phyloP scores from a whole-genome alignment of 169 alveolate species.

The Cystoisospora suis region DNA sequence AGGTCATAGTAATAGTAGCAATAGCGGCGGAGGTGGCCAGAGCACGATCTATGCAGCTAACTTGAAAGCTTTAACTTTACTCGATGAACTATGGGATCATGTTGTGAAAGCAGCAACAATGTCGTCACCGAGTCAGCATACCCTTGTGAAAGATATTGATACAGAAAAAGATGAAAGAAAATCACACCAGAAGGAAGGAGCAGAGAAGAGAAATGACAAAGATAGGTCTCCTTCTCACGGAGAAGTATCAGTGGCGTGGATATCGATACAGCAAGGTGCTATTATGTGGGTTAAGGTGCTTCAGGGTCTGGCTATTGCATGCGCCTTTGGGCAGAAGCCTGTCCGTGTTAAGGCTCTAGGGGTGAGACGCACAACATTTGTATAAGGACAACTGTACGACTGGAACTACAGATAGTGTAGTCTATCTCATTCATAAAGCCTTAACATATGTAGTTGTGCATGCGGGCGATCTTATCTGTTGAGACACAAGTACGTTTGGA shows the following conservation, averaged over 20 bases:
- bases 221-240: background rate
- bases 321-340: slow-evolving; percentile 58
- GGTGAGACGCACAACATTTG: too few species aligned
- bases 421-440: too few species aligned
- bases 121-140: background rate
- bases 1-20: background rate
- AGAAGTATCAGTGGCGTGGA: background rate
- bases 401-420: too few species aligned
- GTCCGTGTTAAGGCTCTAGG: slow-evolving; percentile 61
- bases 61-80: background rate
- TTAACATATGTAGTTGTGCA: too few species aligned
- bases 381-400: too few species aligned
- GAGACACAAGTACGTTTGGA: too few species aligned
- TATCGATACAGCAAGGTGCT: background rate
- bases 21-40: background rate
- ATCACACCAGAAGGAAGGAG: background rate
- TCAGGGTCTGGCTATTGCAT: slow-evolving; percentile 59
- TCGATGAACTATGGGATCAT: background rate
- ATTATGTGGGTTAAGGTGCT: slow-evolving; percentile 56
- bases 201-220: background rate
- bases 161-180: background rate
- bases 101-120: background rate
- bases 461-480: too few species aligned
- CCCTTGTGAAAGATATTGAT: background rate
- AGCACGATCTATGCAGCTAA: background rate